Evolutionary conservation across 371 early-diverging fungal species (phyloP).

Genomic region (Rhizomucor pusillus): DNA sequence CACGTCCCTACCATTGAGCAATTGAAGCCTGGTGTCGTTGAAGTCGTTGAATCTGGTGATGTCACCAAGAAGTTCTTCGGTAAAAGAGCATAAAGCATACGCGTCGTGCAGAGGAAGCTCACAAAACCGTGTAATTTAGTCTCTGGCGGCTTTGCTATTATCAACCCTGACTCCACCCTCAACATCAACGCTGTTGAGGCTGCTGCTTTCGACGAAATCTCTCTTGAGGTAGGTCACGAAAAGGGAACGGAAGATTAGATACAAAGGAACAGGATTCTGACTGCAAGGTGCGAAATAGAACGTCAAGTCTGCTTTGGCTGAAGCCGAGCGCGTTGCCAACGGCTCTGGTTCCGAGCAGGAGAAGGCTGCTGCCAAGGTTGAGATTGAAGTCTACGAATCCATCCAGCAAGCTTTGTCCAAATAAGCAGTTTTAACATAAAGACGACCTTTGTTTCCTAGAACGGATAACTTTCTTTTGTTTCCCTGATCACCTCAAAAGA

Average conservation of each 20-base stretch:
- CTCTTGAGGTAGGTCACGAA: constrained; percentile 55
- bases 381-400: constrained; percentile 90
- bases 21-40: constrained; percentile 91
- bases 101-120: background rate
- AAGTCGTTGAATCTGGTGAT: constrained; percentile 74
- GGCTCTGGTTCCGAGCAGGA: constrained; percentile 71
- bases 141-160: constrained; percentile 94
- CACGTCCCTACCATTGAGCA: constrained; percentile 97
- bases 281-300: no score
- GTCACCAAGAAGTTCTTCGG: constrained; percentile 93
- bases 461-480: background rate
- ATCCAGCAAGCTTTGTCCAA: constrained; percentile 63
- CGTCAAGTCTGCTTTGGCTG: constrained; percentile 76
- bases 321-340: constrained; percentile 72
- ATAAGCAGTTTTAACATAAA: constrained; percentile 21
- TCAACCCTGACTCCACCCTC: constrained; percentile 95
- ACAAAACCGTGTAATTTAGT: constrained; percentile 49
- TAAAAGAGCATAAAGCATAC: constrained; percentile 32
- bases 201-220: constrained; percentile 84
- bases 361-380: constrained; percentile 83
- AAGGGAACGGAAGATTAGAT: constrained; percentile 1
- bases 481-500: background rate
- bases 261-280: background rate
- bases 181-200: constrained; percentile 98
- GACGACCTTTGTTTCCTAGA: no score